Evolutionary conservation across 2,329 filamentous ascomycete species (phyloP).

Genomic region (Xylariaceae sp.): DNA sequence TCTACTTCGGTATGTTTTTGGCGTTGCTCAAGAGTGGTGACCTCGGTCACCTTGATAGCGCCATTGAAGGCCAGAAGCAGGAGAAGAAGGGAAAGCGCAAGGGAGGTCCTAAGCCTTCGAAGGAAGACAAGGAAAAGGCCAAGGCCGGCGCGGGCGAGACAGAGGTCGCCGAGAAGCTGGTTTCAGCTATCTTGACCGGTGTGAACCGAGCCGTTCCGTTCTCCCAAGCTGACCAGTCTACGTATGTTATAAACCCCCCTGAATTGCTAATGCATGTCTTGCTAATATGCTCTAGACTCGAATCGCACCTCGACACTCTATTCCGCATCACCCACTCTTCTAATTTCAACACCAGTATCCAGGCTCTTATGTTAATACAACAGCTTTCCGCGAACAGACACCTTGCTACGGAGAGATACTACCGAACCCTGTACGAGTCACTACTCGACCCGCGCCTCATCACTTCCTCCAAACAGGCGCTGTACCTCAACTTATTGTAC

Average conservation of each 20-base stretch:
- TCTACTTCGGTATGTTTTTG: slow-evolving; percentile 90
- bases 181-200: slow-evolving; percentile 85
- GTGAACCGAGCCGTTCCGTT: slow-evolving; percentile 97
- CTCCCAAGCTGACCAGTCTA: slow-evolving; percentile 70
- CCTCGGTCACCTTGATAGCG: slow-evolving; percentile 37
- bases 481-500: slow-evolving; percentile 90
- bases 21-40: slow-evolving; percentile 64
- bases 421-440: slow-evolving; percentile 91
- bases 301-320: slow-evolving; percentile 85
- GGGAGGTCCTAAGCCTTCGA: slow-evolving; percentile 36
- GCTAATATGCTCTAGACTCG: slow-evolving; percentile 50
- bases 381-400: slow-evolving; percentile 80
- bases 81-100: slow-evolving; percentile 43
- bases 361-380: slow-evolving; percentile 90
- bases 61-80: slow-evolving; percentile 33
- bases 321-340: slow-evolving; percentile 96
- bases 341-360: slow-evolving; percentile 98
- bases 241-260: slow-evolving; percentile 43
- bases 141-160: slow-evolving; percentile 41
- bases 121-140: slow-evolving; percentile 35
- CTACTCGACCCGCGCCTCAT: slow-evolving; percentile 83
- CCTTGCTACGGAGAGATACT: slow-evolving; percentile 82
- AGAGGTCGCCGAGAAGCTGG: slow-evolving; percentile 82
- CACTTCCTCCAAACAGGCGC: slow-evolving; percentile 86
- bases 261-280: slow-evolving; percentile 9